These are phyloP conservation scores for Aegle marmelos DNA, from an alignment of 345 rosid genomes.

Conservation along the genomic window DNA sequence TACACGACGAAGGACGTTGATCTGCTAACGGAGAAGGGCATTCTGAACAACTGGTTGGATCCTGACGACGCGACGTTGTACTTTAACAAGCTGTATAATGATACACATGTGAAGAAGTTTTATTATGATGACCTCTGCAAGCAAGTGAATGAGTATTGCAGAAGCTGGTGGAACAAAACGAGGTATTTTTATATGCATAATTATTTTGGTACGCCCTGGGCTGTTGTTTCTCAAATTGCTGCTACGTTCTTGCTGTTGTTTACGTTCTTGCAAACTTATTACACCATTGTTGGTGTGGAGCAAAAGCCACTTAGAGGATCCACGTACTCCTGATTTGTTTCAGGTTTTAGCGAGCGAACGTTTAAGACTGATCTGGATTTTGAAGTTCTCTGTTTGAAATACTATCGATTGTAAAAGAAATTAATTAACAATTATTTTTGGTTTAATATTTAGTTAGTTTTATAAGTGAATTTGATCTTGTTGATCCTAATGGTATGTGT, in stretches of 20 bases:
- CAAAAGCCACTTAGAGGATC: not conserved
- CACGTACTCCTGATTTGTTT: too few species aligned
- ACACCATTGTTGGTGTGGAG: not conserved
- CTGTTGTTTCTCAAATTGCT: conserved; percentile 13
- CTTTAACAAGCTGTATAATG: conserved; percentile 23
- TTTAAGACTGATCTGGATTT: too few species aligned
- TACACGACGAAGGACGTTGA: conserved; percentile 21
- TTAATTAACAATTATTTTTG: too few species aligned
- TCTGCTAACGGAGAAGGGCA: conserved; percentile 2
- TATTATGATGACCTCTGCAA: conserved; percentile 4
- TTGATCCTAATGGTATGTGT: too few species aligned
- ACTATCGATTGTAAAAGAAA: too few species aligned
- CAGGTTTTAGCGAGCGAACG: too few species aligned
- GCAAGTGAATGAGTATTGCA: conserved; percentile 7
- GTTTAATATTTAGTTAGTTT: too few species aligned
- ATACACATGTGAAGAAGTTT: conserved; percentile 14
- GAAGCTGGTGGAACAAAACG: conserved; percentile 11
- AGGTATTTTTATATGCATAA: conserved; percentile 9
- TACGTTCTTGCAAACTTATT: conserved; percentile 15
- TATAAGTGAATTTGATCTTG: too few species aligned
- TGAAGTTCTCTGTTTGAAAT: too few species aligned
- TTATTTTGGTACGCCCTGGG: conserved; percentile 27
- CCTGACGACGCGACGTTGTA: conserved; percentile 13
- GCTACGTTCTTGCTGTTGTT: conserved; percentile 4
- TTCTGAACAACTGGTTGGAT: conserved; percentile 15